Base-by-base conservation (phyloP, 148 eudicot species). In the Chenopodium suecicum region DNA sequence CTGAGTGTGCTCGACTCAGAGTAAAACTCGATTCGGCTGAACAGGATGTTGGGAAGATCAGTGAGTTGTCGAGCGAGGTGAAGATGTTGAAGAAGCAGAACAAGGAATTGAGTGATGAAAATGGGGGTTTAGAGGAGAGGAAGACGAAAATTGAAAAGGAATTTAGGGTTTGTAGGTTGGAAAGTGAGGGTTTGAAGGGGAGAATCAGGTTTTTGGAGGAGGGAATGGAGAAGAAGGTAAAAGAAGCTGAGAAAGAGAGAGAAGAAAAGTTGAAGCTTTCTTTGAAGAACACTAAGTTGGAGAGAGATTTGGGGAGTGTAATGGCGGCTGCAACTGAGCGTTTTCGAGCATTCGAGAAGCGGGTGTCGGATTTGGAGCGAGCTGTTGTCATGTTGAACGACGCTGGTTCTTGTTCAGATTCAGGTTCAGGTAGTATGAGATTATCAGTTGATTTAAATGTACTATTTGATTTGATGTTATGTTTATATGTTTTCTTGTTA, bases 21-120 rank as follows among this genome's bases (percentile, higher is more conserved):
- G 22, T 13, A 2, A 23, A 4, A 41, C 34, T 80, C 0, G 31
- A 4, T 1, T 11, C 66, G 4, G 46, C 47, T 3, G 16, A 31
- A 2, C 22, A 5, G 4, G 17, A 2, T 3, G 80, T 70, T 62
- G 41, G 3, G 37, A 65, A 70, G 29, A 19, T 78, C 0, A 3
- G 9, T 9, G 20, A 14, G 0, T 11, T 56, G 1, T 11, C 0
- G 4, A 46, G 11, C 23, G 32, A 29, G 3, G 2, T 47, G 1
- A 22, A 71, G 58, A 37, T 71, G 46, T 4, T 80, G 77, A 72
- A 70, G 44, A 80, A 80, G 29, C 76, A 71, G 14, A 71, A 63
- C 20, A 0, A 13, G 34, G 12, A 72, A 0, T 23, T 60, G 77
- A 72, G 70, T 20, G 44, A 60, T 34, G 82, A 80, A 10, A 71